These are phyloP conservation scores for Populus nigra DNA, from an alignment of 345 rosid species.

Conservation along the genomic window DNA sequence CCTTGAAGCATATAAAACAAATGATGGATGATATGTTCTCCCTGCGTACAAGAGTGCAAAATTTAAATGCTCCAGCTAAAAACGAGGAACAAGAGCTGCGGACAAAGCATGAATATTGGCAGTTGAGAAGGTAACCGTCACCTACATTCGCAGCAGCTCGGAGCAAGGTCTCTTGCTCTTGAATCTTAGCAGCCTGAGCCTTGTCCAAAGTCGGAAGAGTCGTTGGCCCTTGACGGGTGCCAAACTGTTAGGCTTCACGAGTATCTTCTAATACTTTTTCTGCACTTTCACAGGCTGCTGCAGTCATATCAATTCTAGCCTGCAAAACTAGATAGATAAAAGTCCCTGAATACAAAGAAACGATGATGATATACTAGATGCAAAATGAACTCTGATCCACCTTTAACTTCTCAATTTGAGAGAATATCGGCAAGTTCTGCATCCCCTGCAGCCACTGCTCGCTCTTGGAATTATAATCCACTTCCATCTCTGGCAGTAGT, in stretches of 20 bases:
- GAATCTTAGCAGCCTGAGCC: conserved; percentile 83
- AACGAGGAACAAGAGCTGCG: no score
- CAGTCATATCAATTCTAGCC: conserved; percentile 56
- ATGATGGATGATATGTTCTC: no score
- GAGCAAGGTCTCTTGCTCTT: conserved; percentile 74
- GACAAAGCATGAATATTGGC: no score
- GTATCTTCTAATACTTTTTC: conserved; percentile 18
- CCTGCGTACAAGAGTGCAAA: no score
- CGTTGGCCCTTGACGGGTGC: conserved; percentile 75
- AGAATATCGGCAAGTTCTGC: conserved; percentile 67
- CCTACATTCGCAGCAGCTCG: conserved; percentile 78
- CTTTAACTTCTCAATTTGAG: conserved; percentile 78
- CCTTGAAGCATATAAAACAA: no score
- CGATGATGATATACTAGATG: not conserved
- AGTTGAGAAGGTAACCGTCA: conserved; percentile 8
- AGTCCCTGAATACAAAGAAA: not conserved
- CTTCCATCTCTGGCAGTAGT: conserved; percentile 90
- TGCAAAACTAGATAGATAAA: conserved; percentile 30
- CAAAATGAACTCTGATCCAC: conserved; percentile 28
- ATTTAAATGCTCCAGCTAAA: no score
- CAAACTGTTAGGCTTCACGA: conserved; percentile 66
- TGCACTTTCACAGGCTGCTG: conserved; percentile 60
- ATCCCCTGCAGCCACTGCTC: conserved; percentile 88
- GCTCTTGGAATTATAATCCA: conserved; percentile 70
- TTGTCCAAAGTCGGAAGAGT: conserved; percentile 81